Evolutionary conservation across 208 protist species (phyloP).

Genomic region (Hexamita inflata): DNA sequence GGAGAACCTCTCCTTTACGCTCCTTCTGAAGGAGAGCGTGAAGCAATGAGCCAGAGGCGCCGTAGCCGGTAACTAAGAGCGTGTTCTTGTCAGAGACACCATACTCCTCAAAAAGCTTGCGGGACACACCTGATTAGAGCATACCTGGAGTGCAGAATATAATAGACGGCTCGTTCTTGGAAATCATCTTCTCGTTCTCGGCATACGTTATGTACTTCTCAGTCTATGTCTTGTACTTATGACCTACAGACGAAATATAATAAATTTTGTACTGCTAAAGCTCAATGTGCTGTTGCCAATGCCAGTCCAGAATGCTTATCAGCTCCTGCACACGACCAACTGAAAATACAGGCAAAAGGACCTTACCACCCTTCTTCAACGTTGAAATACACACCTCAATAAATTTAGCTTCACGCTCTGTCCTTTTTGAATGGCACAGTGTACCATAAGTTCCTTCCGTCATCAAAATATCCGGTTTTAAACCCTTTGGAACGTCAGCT

Average conservation of each 20-base stretch:
- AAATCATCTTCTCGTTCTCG: background rate
- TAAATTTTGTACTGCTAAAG: constrained; percentile 10
- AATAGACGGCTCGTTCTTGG: background rate
- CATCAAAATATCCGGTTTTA: constrained; percentile 5
- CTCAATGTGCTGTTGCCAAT: constrained; percentile 36
- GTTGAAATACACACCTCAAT: constrained; percentile 32
- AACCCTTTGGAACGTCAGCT: background rate
- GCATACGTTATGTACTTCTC: background rate
- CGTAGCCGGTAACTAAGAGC: constrained; percentile 17
- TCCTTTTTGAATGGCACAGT: background rate
- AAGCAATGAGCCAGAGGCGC: background rate
- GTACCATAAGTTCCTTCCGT: constrained; percentile 21
- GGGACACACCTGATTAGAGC: constrained; percentile 13
- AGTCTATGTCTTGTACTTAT: background rate
- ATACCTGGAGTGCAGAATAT: constrained; percentile 26
- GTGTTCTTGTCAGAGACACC: background rate
- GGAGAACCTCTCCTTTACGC: background rate
- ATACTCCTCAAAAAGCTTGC: background rate
- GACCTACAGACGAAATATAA: constrained; percentile 4
- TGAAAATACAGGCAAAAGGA: constrained; percentile 42
- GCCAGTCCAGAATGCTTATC: constrained; percentile 36
- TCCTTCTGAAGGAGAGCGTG: background rate
- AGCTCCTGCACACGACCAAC: constrained; percentile 42
- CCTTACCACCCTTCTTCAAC: constrained; percentile 30
- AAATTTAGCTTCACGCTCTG: constrained; percentile 19